Base-by-base conservation (phyloP, 176 grass and related monocot species). In the Avena eriantha region DNA sequence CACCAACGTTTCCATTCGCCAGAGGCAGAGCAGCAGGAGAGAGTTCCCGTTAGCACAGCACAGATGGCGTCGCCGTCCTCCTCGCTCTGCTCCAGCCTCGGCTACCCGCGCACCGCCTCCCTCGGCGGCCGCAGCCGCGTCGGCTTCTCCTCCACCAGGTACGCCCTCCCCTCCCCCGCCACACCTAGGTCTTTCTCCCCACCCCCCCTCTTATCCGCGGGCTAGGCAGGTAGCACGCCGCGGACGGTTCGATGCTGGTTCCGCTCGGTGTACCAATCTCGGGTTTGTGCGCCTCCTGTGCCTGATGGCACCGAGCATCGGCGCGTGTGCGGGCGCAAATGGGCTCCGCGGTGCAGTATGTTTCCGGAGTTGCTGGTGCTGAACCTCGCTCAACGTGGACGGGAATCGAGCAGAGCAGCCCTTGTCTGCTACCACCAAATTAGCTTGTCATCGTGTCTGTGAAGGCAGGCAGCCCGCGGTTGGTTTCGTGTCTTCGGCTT, bases 41-140 rank as follows among this genome's bases (percentile, higher is more conserved):
- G 64, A 41, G 6, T 41, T 41, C 6, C 60, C 60, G 14, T 31
- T 4, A 33, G 7, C 1, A 3, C 13, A 16, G 16, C 45, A 13
- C 6, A 81, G 26, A 95, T 92, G 90, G 79, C 86, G 82, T 74
- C 92, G 22, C 82, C 90, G 39, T 91, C 92, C 73, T 90, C 90
- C 16, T 90, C 88, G 63, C 86, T 90, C 17, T 93, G 88, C 83
- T 86, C 86, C 82, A 76, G 73, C 92, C 58, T 91, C 88, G 85
- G 82, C 69, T 89, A 83, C 76, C 88, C 48, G 69, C 58, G 80
- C 61, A 26, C 81, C 50, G 67, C 69, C 73, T 67, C 83, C 68
- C 39, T 84, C 60, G 86, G 76, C 86, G 69, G 8, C 81, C 89
- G 79, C 78, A 81, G 48, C 63, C 47, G 84, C 88, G 49, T 60